Conservation (phyloP, 129 eudicot species). For the Pulicaria dysenterica region DNA sequence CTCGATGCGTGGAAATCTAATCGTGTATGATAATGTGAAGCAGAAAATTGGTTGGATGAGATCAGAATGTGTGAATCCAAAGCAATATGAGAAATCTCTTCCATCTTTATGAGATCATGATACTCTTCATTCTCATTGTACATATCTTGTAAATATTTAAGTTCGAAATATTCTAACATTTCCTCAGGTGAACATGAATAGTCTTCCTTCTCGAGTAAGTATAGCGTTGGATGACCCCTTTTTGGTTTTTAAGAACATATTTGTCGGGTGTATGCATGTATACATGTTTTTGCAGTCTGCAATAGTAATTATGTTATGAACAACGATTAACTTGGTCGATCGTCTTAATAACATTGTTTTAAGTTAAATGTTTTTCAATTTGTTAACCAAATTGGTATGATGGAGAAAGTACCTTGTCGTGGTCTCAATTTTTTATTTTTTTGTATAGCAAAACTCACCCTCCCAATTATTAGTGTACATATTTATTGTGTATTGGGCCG, state of each 20-base stretch:
- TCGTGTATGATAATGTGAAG: constrained; percentile 71
- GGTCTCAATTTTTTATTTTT: no score
- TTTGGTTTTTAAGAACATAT: background rate
- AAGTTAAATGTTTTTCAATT: no score
- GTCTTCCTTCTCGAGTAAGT: constrained; percentile 20
- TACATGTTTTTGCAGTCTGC: no score
- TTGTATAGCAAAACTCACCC: no score
- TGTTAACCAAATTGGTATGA: no score
- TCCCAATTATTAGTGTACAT: no score
- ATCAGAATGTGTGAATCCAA: constrained; percentile 61
- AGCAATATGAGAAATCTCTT: constrained; percentile 31
- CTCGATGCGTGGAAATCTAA: constrained; percentile 67
- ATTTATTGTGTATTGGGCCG: no score
- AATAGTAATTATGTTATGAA: no score
- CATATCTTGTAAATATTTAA: constrained; percentile 29
- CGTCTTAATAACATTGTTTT: no score
- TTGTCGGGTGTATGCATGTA: no score
- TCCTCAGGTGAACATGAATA: background rate
- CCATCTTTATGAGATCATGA: constrained; percentile 35
- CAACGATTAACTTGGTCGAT: no score
- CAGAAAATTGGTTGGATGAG: constrained; percentile 70
- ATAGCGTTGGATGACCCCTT: background rate
- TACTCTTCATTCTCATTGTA: constrained; percentile 7
- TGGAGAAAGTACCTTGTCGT: no score
- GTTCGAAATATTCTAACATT: background rate